Base-by-base conservation (phyloP, 73 alveolate genomes). In the Paramecium biaurelia region DNA sequence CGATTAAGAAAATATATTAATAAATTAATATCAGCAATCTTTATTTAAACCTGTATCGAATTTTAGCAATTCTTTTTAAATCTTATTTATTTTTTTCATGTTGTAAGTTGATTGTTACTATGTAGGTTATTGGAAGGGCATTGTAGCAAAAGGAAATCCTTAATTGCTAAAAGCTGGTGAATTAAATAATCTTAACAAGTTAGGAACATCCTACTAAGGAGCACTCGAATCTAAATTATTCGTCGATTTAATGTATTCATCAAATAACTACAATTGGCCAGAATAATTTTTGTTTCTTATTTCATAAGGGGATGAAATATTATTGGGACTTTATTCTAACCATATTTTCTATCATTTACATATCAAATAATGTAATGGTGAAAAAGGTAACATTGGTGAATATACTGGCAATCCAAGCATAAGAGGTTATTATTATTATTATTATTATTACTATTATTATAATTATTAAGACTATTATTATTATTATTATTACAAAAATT, bases 281-380 rank as follows among this genome's bases (percentile, higher is more conserved):
- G 86, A 42, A 72, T 28, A 72, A 53, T 72, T 72, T 72, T 72
- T 28, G 38, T 72, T 72, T n/a, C 59, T 72, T 21, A 72, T 72
- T 21, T 72, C 86, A 34, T 72, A 72, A 15, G 86, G 86, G 2
- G 86, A 72, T 32, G 38, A 72, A 37, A 72, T 38, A 34, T 72
- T 72, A 72, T 72, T 72, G 14, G 86, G 86, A 70, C 85, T 70
- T 72, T 15, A 72, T 35, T 32, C 86, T 72, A 53, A 1, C 0
- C 6, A 32, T 47, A 79, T 4, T 38, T 38, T 5, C 56, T 30
- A 30, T 23, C 47, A 43, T 37, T 79, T 79, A 47, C 90, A 79
- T 38, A 79, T n/a, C 53, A 79, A 41, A 79, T 79, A 79, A 20
- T 79, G 56, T 20, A 41, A 43, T 79, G 90, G 90, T 30, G 90